Evolutionary conservation across 2,329 filamentous ascomycete species (phyloP), one percentile per base, ranked within the genome.

Genomic region (Sclerotinia glacialis): DNA sequence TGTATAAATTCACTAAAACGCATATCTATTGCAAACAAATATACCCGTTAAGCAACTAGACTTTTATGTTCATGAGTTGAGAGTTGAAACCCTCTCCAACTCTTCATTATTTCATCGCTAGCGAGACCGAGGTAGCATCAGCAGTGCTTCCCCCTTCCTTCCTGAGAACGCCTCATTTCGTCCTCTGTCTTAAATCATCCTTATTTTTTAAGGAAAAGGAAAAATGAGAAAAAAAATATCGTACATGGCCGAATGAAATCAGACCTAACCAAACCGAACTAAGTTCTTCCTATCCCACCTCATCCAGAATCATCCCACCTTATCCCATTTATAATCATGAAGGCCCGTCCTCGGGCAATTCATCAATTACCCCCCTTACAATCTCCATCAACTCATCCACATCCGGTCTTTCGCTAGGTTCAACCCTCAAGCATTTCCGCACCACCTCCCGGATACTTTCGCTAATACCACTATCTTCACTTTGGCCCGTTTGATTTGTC

Each of bases 371-470:
- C 21, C 81, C 81, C 77, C 93, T 86, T n/a, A 96, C 88, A 77
- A 95, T 84, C 54, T 80, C 79, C 72, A 96, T 95, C 77, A 97
- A 79, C 78, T 95, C 89, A 73, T 92, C 87, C 68, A 97, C 89
- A 78, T 96, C 91, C 21, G 95, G 95, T 70, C 95, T 82, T 77
- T 98, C 94, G 3, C 84, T 85, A 0, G 94, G 90, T 80, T 99
- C 95, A 37, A 98, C 91, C 72, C 82, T 86, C 75, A 99, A 81
- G 79, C 95, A 99, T 76, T 85, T 89, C 76, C 93, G 84, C 64
- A 99, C 94, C 16, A 99, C 86, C 68, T 96, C 89, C 77, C 94
- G 90, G 55, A 97, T 92, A 2, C 86, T 83, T 62, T 94, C 91
- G 71, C 90, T 93, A 67, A 97, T 93, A 1, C 78, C 79, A 28